Evolutionary conservation across 2,329 filamentous ascomycete genomes (phyloP), one percentile per base, ranked within the genome.

Genomic region (Rhynchosporium agropyri): DNA sequence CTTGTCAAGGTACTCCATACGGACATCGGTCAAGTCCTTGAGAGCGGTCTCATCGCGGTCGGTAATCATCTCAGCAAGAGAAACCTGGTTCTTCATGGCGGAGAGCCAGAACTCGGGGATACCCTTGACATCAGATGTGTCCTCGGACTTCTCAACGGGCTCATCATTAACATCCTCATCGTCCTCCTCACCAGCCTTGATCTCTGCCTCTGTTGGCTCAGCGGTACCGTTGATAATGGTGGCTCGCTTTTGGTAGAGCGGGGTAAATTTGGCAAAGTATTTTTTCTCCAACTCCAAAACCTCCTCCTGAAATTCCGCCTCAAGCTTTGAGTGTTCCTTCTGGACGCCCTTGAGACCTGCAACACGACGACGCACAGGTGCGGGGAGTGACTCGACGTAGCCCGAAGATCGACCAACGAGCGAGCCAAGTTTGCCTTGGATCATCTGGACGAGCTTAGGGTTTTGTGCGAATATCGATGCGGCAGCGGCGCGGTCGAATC

Each of bases 61-160:
- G 73, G 95, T 99, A 77, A 99, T 97, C 87, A 97, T 97, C 80
- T 99, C 96, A 62, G 94, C 92, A 62, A 99, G 88, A 36, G 93
- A 96, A 74, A 95, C 87, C 78, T 97, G 94, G 83, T 99, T 99
- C 86, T 99, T 99, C 94, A 99, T 98, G 72, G 96, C 94, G 66
- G 94, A 97, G 57, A 99, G 84, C 95, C 95, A 99, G 85, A 99
- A 99, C 80, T 99, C 95, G 67, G 95, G 95, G 67, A 99, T 97
- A 78, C 95, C 95, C 73, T 87, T 83, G 61, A 81, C 77, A 67
- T 82, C 79, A 57, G 76, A 77, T 74, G 83, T 79, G 73, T 86
- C 83, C 54, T 77, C 71, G 8, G 67, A 48, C 73, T 83, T 79
- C 74, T 87, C 83, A 65, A 79, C 77, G 49, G 76, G 77, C 54